phyloP scores from a whole-genome alignment of 345 rosid species.

The Alliaria petiolata region DNA sequence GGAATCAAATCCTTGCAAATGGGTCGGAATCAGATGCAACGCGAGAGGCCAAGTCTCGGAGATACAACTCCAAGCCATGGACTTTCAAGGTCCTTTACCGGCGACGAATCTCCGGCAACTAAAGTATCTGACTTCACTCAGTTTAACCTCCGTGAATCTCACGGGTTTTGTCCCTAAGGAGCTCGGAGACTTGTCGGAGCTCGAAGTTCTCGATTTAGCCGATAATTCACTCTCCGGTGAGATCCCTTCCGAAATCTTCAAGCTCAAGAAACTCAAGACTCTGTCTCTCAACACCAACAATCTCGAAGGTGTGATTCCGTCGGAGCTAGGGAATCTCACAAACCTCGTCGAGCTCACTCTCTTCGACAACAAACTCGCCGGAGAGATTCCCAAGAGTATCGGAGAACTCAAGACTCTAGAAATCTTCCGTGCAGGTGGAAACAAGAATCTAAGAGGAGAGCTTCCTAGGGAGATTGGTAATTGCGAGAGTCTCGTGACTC shows the following conservation, averaged over 20 bases:
- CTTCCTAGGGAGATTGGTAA: slow-evolving; percentile 87
- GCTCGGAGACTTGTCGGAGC: slow-evolving; percentile 57
- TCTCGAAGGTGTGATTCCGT: slow-evolving; percentile 79
- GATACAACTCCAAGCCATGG: slow-evolving; percentile 50
- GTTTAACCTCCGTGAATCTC: slow-evolving; percentile 67
- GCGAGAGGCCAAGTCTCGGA: slow-evolving; percentile 47
- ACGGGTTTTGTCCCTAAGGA: slow-evolving; percentile 67
- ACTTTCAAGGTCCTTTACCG: slow-evolving; percentile 68
- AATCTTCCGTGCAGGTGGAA: slow-evolving; percentile 81
- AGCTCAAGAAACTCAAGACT: slow-evolving; percentile 51
- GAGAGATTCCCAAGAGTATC: slow-evolving; percentile 65
- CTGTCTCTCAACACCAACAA: slow-evolving; percentile 65
- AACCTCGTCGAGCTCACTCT: slow-evolving; percentile 58
- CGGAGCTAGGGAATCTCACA: slow-evolving; percentile 56
- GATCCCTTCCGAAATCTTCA: slow-evolving; percentile 68
- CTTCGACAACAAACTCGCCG: slow-evolving; percentile 73
- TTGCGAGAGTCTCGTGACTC: slow-evolving; percentile 66
- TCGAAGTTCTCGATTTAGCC: slow-evolving; percentile 58
- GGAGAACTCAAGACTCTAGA: slow-evolving; percentile 57
- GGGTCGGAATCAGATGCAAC: slow-evolving; percentile 82
- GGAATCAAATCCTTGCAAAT: slow-evolving; percentile 58
- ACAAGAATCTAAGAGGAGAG: slow-evolving; percentile 81
- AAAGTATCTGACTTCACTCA: slow-evolving; percentile 50
- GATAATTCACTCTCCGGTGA: slow-evolving; percentile 70
- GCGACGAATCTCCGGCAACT: slow-evolving; percentile 56